A percentile compares a stretch with the other conserved stretches of the same genome.
phyloP scores from a whole-genome alignment of 2,329 filamentous ascomycete species.

The Lachnellula suecica region DNA sequence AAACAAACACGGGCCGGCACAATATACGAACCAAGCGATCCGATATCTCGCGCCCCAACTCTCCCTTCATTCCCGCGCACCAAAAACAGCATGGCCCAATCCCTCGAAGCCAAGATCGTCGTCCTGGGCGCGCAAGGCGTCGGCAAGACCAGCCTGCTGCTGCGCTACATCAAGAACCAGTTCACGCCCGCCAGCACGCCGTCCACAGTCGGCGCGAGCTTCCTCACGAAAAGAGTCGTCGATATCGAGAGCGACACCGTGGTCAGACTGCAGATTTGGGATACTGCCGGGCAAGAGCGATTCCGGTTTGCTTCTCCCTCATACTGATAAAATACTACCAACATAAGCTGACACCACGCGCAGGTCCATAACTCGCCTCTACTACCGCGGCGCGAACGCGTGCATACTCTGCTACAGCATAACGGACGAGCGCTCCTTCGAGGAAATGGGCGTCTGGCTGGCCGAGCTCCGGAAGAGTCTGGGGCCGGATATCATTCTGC shows the following conservation, averaged over 20 bases:
- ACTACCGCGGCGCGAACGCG: constrained; percentile 93
- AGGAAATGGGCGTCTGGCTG: constrained; percentile 91
- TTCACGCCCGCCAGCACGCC: constrained; percentile 32
- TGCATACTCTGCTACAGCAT: constrained; percentile 95
- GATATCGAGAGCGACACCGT: constrained; percentile 83
- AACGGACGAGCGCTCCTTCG: constrained; percentile 80
- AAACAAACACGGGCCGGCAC: too few species aligned
- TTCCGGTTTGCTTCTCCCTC: constrained; percentile 56
- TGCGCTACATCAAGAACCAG: constrained; percentile 54
- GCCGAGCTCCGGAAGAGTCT: constrained; percentile 80
- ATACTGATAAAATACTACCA: background rate
- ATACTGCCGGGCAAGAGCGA: constrained; percentile 92
- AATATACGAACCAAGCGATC: background rate
- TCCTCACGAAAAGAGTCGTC: constrained; percentile 75
- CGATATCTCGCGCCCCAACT: background rate
- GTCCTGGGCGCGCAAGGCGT: constrained; percentile 78
- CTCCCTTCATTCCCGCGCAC: background rate
- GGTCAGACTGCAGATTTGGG: constrained; percentile 94
- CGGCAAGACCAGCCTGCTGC: constrained; percentile 76
- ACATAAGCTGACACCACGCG: constrained; percentile 2
- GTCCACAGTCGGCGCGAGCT: constrained; percentile 78
- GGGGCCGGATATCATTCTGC: constrained; percentile 71
- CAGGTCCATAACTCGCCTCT: constrained; percentile 82
- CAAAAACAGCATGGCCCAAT: constrained; percentile 36
- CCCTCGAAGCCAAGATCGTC: constrained; percentile 81